Evolutionary conservation across 495 filamentous ascomycete species (phyloP), one percentile per base, ranked within the genome.

Genomic region (Immersiella caudata): DNA sequence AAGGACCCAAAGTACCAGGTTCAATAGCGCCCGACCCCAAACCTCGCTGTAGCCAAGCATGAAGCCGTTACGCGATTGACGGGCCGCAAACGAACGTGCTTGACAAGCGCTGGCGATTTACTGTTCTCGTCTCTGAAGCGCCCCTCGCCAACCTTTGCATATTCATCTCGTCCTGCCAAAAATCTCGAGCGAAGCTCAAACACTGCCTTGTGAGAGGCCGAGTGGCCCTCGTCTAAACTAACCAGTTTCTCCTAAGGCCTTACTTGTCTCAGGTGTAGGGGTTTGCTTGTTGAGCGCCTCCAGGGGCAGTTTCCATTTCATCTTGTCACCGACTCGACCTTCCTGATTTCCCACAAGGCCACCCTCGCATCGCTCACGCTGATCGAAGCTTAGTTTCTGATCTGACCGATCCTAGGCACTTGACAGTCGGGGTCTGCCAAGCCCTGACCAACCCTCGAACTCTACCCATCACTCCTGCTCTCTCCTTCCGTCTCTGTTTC

Each of bases 341-440:
- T 46, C 60, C 60, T 20, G 29, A 33, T 18, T 20, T 60, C 56
- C 26, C 35, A 6, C 56, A 20, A 25, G 60, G 60, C 40, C 14
- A 20, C 46, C 24, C 18, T 62, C 24, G 40, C 60, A 33, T 59
- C 26, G 16, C 33, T 22, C 2, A 2, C 18, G 18, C 33, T 36
- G 63, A 65, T 65, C 63, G 35, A 65, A 57, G 63, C 63, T 65
- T 65, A 50, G 25, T 52, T 18, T 26, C 5, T 49, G 60, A 49
- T 25, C 35, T 50, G 60, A 62, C 25, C 1, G 40, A 36, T 36
- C 33, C 40, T 59, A 1, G 25, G 7, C 7, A 14, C 33, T 21
- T 25, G 63, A 50, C 50, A 21, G 14, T 24, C 40, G 33, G 33
- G 51, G 51, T 57, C 18, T 65, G 63, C 51, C 63, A 36, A 65